Base-by-base conservation (phyloP, 768 basidiomycete species). In the Macrolepiota fuliginosa region DNA sequence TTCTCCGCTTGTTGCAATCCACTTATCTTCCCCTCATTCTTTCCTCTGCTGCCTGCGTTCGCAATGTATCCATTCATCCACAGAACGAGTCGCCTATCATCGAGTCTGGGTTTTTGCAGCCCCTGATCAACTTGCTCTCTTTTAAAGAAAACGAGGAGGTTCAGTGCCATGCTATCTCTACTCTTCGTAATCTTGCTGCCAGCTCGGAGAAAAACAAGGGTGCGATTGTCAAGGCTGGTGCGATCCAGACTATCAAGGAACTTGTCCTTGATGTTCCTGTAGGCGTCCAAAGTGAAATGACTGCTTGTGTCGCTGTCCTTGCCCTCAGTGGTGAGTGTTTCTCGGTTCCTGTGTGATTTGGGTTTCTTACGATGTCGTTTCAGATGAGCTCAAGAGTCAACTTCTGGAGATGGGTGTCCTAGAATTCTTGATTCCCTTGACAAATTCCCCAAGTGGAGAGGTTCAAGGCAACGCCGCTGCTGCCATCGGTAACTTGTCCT, bases 101-200 rank as follows among this genome's bases (percentile, higher is more conserved):
- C 73, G 97, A 99, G 69, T 92, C 94, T 37, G 96, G 96, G 19
- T 99, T 99, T 81, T 77, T 98, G 64, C 91, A 94, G 69, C 97
- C 97, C 0, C 79, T 99, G 42, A 98, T 99, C 73, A 95, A 94
- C 71, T 83, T 99, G 35, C 80, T 99, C 22, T 93, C 96, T 1
- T 98, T 98, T 80, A 98, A 98, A 74, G 97, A 99, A 74, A 98
- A 98, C 70, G 97, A 99, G 77, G 97, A 99, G 75, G 95, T 99
- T 24, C 97, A 99, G 72, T 98, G 97, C 70, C 97, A 99, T 69
- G 97, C 97, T 19, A 99, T 99, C 66, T 96, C 94, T 12, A 99
- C 97, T 0, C 80, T 99, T 49, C 86, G 97, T 15, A 99, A 99
- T 71, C 83, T 99, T 15, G 97, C 97, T 1, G 97, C 97, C 3